phyloP scores from a whole-genome alignment of 768 basidiomycete species.

The Lactifluus volemus region DNA sequence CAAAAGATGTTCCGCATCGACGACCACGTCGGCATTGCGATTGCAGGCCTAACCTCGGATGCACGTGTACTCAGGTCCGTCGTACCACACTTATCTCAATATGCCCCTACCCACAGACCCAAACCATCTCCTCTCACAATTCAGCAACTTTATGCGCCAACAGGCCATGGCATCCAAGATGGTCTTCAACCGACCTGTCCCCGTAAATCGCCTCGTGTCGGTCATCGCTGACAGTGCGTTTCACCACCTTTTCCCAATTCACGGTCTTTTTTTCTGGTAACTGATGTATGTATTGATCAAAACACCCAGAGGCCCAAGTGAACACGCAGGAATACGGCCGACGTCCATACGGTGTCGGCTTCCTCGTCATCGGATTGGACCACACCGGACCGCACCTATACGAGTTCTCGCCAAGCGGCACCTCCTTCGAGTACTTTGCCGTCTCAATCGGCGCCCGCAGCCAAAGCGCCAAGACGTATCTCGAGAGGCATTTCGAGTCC shows the following conservation, averaged over 20 bases:
- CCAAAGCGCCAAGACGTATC: constrained; percentile 97
- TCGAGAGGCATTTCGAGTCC: constrained; percentile 87
- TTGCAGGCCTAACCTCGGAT: constrained; percentile 97
- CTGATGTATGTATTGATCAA: not conserved
- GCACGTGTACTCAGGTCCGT: constrained; percentile 90
- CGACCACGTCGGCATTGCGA: constrained; percentile 98
- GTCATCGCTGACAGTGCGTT: constrained; percentile 90
- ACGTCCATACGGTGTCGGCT: constrained; percentile 96
- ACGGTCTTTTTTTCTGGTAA: too few species aligned
- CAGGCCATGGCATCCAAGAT: constrained; percentile 94
- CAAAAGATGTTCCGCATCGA: constrained; percentile 99
- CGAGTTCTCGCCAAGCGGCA: constrained; percentile 97
- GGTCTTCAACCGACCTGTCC: constrained; percentile 91
- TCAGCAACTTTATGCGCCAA: constrained; percentile 98
- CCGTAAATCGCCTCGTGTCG: constrained; percentile 88
- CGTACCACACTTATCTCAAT: not conserved
- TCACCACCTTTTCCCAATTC: not conserved
- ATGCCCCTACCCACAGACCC: not conserved
- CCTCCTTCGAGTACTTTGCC: constrained; percentile 95
- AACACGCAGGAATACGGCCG: constrained; percentile 99
- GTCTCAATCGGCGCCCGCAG: constrained; percentile 98
- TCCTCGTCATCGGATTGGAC: constrained; percentile 94
- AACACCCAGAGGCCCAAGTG: constrained; percentile 78
- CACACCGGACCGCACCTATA: constrained; percentile 96
- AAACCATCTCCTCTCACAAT: not conserved